phyloP scores from a whole-genome alignment of 164 flowering plant genomes.

The Pachysandra terminalis region DNA sequence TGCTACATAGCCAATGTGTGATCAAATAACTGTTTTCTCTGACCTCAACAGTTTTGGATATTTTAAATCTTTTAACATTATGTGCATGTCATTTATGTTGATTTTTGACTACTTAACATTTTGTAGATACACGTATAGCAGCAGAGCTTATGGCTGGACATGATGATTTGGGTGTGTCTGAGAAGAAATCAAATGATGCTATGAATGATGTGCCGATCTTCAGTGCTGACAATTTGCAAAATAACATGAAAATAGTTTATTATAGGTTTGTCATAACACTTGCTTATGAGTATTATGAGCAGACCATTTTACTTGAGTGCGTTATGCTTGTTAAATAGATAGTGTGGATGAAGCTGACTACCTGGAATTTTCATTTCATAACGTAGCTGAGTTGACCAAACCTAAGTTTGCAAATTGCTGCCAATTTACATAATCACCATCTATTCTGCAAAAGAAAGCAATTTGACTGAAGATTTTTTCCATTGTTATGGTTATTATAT shows the following conservation, averaged over 20 bases:
- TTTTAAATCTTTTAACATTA: background rate
- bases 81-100: background rate
- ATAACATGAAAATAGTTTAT: conserved; percentile 66
- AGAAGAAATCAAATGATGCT: conserved; percentile 44
- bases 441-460: no score
- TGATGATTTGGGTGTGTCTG: conserved; percentile 37
- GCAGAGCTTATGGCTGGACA: conserved; percentile 46
- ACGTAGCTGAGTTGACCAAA: no score
- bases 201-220: conserved; percentile 51
- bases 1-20: background rate
- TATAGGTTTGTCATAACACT: conserved; percentile 54
- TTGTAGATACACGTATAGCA: background rate
- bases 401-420: no score
- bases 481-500: no score
- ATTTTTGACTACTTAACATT: background rate
- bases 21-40: background rate
- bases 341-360: background rate
- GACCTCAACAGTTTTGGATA: background rate
- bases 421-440: no score
- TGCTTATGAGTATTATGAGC: background rate
- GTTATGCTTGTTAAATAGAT: background rate
- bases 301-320: background rate
- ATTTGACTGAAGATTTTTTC: no score
- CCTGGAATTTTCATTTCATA: no score
- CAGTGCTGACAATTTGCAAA: conserved; percentile 80